These are phyloP conservation scores for Heliamphora exappendiculata DNA, from an alignment of 148 eudicot species.

Conservation along the genomic window DNA sequence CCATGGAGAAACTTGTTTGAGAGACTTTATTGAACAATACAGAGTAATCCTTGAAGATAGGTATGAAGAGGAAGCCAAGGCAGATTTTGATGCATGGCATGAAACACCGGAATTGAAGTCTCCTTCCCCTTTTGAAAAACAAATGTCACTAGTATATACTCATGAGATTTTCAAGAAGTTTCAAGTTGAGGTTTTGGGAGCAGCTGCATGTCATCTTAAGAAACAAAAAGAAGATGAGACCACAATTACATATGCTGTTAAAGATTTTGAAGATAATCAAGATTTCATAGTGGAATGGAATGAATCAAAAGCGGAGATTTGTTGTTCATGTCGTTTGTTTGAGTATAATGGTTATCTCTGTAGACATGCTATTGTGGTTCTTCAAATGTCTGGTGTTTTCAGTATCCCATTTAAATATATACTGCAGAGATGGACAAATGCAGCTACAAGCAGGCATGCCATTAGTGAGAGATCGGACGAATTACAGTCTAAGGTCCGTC, in stretches of 20 bases:
- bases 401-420: conserved; percentile 52
- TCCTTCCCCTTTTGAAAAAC: conserved; percentile 69
- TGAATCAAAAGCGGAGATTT: conserved; percentile 41
- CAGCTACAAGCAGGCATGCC: conserved; percentile 46
- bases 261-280: conserved; percentile 53
- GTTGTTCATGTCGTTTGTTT: conserved; percentile 56
- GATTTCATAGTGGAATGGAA: conserved; percentile 54
- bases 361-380: conserved; percentile 57
- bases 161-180: conserved; percentile 51
- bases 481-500: conserved; percentile 48
- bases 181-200: conserved; percentile 64
- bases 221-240: conserved; percentile 44
- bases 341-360: conserved; percentile 58
- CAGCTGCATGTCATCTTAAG: conserved; percentile 68
- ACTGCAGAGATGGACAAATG: conserved; percentile 67
- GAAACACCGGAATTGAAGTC: conserved; percentile 59
- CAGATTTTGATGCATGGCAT: conserved; percentile 65
- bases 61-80: conserved; percentile 58
- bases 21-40: conserved; percentile 47
- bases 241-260: conserved; percentile 38
- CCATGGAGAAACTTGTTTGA: conserved; percentile 32
- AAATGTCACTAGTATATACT: conserved; percentile 51
- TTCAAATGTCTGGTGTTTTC: conserved; percentile 69
- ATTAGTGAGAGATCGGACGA: conserved; percentile 46
- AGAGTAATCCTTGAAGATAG: conserved; percentile 40